Evolutionary conservation across 257 asterid genomes (phyloP).

Genomic region (Primulina huaijiensis): DNA sequence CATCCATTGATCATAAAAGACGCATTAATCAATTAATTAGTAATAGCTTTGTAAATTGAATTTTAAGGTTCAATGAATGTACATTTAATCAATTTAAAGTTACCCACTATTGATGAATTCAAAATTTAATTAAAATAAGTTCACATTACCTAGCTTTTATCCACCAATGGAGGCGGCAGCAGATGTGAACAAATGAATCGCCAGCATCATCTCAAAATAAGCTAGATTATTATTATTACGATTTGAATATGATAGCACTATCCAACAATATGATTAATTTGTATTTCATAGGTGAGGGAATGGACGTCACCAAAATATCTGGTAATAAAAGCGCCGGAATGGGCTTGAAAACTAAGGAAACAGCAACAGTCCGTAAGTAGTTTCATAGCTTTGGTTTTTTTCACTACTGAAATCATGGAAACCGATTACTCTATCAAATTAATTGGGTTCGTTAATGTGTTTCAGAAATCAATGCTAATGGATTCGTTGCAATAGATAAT

Average conservation of each 20-base stretch:
- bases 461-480: too few relatives aligned
- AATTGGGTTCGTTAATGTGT: background rate
- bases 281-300: slow-evolving; percentile 21
- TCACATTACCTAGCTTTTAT: background rate
- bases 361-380: slow-evolving; percentile 20
- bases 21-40: too few relatives aligned
- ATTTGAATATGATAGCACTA: background rate
- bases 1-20: too few relatives aligned
- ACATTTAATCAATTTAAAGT: too few relatives aligned
- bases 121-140: background rate
- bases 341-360: slow-evolving; percentile 8
- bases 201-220: background rate
- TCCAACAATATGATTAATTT: background rate
- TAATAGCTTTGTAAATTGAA: too few relatives aligned
- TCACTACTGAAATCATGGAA: background rate
- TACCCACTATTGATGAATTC: background rate
- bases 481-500: too few relatives aligned
- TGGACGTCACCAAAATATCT: slow-evolving; percentile 8
- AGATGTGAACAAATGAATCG: background rate
- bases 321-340: background rate
- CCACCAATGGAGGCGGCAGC: background rate
- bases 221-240: too few relatives aligned
- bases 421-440: background rate
- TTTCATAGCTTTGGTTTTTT: background rate
- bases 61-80: too few relatives aligned